phyloP scores from a whole-genome alignment of 257 asterid species.

The Eucommia ulmoides region DNA sequence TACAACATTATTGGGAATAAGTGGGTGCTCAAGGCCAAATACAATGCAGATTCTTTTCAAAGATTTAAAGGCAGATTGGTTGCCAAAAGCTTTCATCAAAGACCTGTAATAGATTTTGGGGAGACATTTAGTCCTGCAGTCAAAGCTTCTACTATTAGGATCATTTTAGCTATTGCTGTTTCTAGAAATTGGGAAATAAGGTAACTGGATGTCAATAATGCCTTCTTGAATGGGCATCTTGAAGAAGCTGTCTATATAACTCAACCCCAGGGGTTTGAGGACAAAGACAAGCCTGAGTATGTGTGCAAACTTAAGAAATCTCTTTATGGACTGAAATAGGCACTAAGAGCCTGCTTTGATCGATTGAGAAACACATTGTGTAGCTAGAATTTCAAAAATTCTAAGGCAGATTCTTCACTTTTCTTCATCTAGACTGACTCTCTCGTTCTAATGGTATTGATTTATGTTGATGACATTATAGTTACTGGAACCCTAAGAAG shows the following conservation, averaged over 20 bases:
- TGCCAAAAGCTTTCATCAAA: too few relatives aligned
- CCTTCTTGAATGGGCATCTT: not conserved
- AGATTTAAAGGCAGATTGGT: too few relatives aligned
- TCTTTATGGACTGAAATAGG: not conserved
- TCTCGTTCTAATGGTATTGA: not conserved
- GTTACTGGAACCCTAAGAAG: too few relatives aligned
- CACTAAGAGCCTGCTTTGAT: not conserved
- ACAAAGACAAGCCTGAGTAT: not conserved
- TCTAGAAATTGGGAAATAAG: not conserved
- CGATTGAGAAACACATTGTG: not conserved
- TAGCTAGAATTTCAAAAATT: not conserved
- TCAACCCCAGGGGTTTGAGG: not conserved
- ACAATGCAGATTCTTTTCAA: too few relatives aligned
- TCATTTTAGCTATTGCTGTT: not conserved
- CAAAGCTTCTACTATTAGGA: not conserved
- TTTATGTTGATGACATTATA: not conserved
- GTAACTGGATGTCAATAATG: not conserved
- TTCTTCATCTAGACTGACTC: not conserved
- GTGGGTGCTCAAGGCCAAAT: too few relatives aligned
- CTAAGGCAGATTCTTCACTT: not conserved
- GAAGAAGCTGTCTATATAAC: not conserved
- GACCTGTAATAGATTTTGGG: too few relatives aligned
- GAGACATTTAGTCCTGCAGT: too few relatives aligned
- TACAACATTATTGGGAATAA: too few relatives aligned
- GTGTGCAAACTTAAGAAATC: not conserved